Conservation (phyloP, 768 basidiomycete species). For the Naematelia aurantialba region DNA sequence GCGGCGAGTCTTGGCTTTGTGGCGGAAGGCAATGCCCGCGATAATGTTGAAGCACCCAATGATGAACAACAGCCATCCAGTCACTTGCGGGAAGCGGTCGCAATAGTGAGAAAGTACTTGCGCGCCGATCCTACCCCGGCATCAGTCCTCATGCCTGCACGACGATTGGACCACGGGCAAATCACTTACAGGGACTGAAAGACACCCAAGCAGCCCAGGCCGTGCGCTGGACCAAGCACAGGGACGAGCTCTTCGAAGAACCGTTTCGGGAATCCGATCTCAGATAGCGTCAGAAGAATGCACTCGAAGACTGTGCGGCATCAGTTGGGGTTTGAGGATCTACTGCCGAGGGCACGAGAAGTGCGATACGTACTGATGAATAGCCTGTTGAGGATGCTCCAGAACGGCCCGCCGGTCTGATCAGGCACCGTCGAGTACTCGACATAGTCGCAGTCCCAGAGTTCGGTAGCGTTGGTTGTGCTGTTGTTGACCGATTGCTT, state of each 20-base stretch:
- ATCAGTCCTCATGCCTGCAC: background rate
- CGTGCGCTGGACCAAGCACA: slow-evolving; percentile 75
- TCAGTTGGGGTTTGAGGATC: too few species aligned
- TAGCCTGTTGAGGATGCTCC: slow-evolving; percentile 81
- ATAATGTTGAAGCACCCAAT: slow-evolving; percentile 85
- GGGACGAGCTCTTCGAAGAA: slow-evolving; percentile 77
- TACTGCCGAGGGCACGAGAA: background rate
- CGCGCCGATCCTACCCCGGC: slow-evolving; percentile 54
- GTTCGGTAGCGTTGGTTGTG: slow-evolving; percentile 16
- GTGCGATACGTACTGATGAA: slow-evolving; percentile 58
- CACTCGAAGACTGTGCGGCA: slow-evolving; percentile 65
- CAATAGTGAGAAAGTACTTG: slow-evolving; percentile 63
- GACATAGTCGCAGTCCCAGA: slow-evolving; percentile 71
- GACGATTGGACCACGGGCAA: background rate
- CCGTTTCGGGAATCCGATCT: slow-evolving; percentile 70
- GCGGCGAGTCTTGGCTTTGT: slow-evolving; percentile 50
- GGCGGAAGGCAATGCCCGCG: slow-evolving; percentile 43
- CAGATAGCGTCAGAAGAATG: slow-evolving; percentile 73
- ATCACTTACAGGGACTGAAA: slow-evolving; percentile 74
- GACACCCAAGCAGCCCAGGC: slow-evolving; percentile 78
- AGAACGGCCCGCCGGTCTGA: slow-evolving; percentile 85
- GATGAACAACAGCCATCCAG: slow-evolving; percentile 87
- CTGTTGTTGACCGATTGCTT: slow-evolving; percentile 7
- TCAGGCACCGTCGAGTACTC: slow-evolving; percentile 72
- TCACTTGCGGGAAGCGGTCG: slow-evolving; percentile 80